Conservation (phyloP, 1,139 yeast genomes). For the Candida gigantensis region DNA sequence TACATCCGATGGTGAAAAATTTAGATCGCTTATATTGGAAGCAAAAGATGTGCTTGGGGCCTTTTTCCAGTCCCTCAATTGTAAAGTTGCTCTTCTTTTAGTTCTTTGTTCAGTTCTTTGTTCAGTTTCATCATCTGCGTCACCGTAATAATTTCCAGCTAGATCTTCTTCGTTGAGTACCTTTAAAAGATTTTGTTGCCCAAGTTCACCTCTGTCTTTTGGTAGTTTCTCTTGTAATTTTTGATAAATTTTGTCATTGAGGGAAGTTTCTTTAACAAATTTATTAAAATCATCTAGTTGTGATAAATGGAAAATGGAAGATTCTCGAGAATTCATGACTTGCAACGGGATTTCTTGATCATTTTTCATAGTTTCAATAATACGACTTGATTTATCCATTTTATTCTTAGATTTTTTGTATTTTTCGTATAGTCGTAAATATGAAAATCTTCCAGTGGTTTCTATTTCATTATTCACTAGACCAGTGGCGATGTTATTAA, state of each 20-base stretch:
- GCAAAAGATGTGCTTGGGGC: too few relatives aligned
- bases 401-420: conserved; percentile 17
- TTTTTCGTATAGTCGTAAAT: conserved; percentile 28
- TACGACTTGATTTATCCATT: conserved; percentile 10
- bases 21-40: conserved; percentile 14
- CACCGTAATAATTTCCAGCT: conserved; percentile 31
- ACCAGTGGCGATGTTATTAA: conserved; percentile 23
- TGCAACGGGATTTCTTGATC: conserved; percentile 30
- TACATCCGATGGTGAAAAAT: conserved; percentile 11
- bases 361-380: conserved; percentile 17
- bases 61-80: conserved; percentile 12
- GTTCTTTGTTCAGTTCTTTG: too few relatives aligned
- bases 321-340: conserved; percentile 17
- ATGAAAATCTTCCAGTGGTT: conserved; percentile 34
- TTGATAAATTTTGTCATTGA: conserved; percentile 34
- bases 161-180: conserved; percentile 33
- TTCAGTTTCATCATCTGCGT: conserved; percentile 16
- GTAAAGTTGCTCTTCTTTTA: conserved; percentile 3
- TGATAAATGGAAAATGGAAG: conserved; percentile 39
- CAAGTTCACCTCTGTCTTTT: too few relatives aligned
- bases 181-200: conserved; percentile 22
- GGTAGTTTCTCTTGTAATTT: conserved; percentile 16
- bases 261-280: conserved; percentile 37
- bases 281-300: conserved; percentile 37
- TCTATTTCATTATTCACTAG: conserved; percentile 12